phyloP scores from a whole-genome alignment of 2,329 filamentous ascomycete genomes.

The Sporothrix curviconia region DNA sequence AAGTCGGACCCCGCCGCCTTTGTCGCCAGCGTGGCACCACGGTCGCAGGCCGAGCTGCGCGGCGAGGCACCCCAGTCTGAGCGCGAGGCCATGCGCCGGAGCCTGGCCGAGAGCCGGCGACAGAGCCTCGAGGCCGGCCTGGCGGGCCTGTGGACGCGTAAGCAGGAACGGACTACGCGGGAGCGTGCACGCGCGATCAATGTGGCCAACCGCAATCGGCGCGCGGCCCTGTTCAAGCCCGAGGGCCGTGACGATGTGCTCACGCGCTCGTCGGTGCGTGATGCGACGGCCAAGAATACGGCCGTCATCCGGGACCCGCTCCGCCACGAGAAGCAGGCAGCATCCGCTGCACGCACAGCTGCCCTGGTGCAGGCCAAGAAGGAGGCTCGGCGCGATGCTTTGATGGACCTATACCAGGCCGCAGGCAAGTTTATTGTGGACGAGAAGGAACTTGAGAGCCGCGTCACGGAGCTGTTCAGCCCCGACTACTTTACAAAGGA shows the following conservation, averaged over 20 bases:
- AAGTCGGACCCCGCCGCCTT: constrained; percentile 57
- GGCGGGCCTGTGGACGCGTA: constrained; percentile 60
- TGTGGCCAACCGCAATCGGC: constrained; percentile 42
- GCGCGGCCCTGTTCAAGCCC: constrained; percentile 50
- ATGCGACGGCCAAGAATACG: constrained; percentile 42
- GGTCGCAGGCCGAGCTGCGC: constrained; percentile 38
- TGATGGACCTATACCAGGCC: constrained; percentile 87
- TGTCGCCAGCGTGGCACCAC: constrained; percentile 51
- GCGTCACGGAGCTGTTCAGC: constrained; percentile 71
- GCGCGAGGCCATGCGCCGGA: constrained; percentile 57
- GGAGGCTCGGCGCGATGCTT: constrained; percentile 57
- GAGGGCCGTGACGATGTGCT: constrained; percentile 70
- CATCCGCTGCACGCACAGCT: constrained; percentile 34
- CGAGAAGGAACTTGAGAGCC: constrained; percentile 66
- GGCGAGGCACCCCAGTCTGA: constrained; percentile 32
- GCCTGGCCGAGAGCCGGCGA: constrained; percentile 66
- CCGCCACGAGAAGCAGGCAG: constrained; percentile 49
- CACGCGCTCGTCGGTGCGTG: constrained; percentile 61
- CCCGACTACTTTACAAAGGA: constrained; percentile 47
- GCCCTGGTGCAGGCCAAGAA: constrained; percentile 44
- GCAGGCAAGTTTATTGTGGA: constrained; percentile 80
- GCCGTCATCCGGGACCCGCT: constrained; percentile 54
- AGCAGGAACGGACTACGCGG: constrained; percentile 37
- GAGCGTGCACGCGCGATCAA: constrained; percentile 24
- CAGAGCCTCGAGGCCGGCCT: constrained; percentile 67